Evolutionary conservation across 2,329 filamentous ascomycete species (phyloP).

Genomic region (Penicillium sp.): DNA sequence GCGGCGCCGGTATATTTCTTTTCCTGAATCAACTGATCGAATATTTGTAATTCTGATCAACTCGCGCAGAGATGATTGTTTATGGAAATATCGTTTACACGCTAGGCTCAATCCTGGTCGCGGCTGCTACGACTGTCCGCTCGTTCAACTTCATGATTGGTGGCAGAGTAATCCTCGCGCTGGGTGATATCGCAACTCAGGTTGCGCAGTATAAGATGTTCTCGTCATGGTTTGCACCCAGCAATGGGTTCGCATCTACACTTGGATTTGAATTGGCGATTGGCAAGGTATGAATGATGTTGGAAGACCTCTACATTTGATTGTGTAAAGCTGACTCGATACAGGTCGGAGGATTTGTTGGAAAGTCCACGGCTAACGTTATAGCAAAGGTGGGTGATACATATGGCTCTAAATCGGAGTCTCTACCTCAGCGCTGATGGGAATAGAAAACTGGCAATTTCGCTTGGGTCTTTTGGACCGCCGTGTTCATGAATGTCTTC

Average conservation of each 20-base stretch:
- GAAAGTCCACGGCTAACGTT: constrained; percentile 63
- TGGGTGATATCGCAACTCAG: constrained; percentile 68
- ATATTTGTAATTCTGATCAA: not conserved
- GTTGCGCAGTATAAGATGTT: constrained; percentile 69
- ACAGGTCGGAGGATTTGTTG: constrained; percentile 62
- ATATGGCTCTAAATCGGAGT: not conserved
- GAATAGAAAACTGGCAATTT: constrained; percentile 60
- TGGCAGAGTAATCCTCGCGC: constrained; percentile 58
- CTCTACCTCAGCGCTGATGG: constrained; percentile 1
- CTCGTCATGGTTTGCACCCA: constrained; percentile 67
- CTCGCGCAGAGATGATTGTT: constrained; percentile 53
- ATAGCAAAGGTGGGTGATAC: constrained; percentile 50
- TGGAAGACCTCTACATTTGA: no score
- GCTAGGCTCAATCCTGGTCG: constrained; percentile 62
- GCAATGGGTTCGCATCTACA: constrained; percentile 65
- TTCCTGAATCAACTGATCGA: not conserved
- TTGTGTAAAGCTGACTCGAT: not conserved
- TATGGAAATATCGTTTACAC: constrained; percentile 66
- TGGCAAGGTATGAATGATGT: constrained; percentile 48
- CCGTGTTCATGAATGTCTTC: constrained; percentile 69
- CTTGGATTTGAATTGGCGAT: constrained; percentile 64
- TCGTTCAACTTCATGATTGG: constrained; percentile 65
- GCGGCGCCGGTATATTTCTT: constrained; percentile 54
- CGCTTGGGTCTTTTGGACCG: constrained; percentile 65
- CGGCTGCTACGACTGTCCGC: constrained; percentile 60